A percentile compares a stretch with the other conserved stretches of the same genome.
These are phyloP conservation scores for Jamesozyma hellenica DNA, from an alignment of 805 yeast species.

Conservation along the genomic window DNA sequence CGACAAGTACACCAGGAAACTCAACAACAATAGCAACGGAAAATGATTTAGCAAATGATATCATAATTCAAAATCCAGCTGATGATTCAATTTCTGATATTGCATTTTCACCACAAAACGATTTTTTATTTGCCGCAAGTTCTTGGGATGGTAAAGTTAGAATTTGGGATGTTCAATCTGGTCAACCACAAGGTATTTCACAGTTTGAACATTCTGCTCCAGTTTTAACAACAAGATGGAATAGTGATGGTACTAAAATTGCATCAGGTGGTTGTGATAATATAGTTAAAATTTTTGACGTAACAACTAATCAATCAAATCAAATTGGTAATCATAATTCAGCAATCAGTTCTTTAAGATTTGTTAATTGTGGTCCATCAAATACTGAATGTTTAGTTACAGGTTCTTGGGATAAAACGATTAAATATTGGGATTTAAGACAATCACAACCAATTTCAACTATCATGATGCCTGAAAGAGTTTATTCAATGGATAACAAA, in stretches of 20 bases:
- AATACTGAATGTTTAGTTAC: constrained; percentile 72
- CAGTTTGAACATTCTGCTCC: constrained; percentile 85
- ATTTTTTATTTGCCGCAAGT: constrained; percentile 60
- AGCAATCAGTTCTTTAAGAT: constrained; percentile 63
- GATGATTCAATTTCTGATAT: constrained; percentile 82
- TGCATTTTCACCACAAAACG: constrained; percentile 79
- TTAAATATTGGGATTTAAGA: constrained; percentile 91
- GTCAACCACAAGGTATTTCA: constrained; percentile 80
- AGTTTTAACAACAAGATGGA: constrained; percentile 73
- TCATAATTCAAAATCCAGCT: constrained; percentile 68
- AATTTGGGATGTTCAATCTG: constrained; percentile 76
- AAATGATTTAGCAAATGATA: constrained; percentile 49
- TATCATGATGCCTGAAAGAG: constrained; percentile 78
- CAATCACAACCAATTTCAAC: constrained; percentile 75
- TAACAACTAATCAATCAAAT: constrained; percentile 69
- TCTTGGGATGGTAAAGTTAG: constrained; percentile 95
- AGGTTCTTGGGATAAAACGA: constrained; percentile 94
- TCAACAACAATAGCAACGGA: constrained; percentile 25
- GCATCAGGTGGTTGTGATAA: constrained; percentile 88
- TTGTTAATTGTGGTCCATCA: constrained; percentile 76
- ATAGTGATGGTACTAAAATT: constrained; percentile 77
- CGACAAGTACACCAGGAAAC: constrained; percentile 5
- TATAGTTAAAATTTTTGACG: constrained; percentile 72
- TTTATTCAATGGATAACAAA: constrained; percentile 76
- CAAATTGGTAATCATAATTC: constrained; percentile 83